Conservation (phyloP, 176 grass and related monocot genomes). For the Aegilops umbellulata region DNA sequence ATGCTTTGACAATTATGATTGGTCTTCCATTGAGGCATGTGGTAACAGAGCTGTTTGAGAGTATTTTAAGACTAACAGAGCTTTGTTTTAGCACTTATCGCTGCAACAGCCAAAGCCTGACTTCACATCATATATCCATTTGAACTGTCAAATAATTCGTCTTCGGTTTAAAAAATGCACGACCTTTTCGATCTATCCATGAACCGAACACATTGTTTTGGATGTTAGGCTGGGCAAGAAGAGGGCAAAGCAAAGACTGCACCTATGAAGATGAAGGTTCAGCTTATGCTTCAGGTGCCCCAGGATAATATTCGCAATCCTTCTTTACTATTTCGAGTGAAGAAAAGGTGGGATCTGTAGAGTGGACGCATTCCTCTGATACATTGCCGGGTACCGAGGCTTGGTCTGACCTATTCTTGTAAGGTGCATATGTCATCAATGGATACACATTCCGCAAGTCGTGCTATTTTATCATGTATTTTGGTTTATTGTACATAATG, state of each 20-base stretch:
- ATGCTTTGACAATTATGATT: background rate
- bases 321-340: constrained; percentile 72
- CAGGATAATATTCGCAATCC: constrained; percentile 64
- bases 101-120: background rate
- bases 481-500: constrained; percentile 35
- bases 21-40: background rate
- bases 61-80: background rate
- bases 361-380: background rate
- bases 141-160: background rate
- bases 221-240: constrained; percentile 81
- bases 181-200: constrained; percentile 1
- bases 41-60: background rate
- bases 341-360: constrained; percentile 97
- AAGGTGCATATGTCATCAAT: background rate
- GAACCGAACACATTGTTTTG: constrained; percentile 15
- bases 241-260: constrained; percentile 60
- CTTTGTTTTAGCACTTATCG: constrained; percentile 1
- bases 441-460: background rate
- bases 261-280: constrained; percentile 82
- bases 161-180: background rate
- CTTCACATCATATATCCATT: constrained; percentile 8
- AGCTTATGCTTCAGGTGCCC: constrained; percentile 82
- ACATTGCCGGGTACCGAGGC: background rate
- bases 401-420: constrained; percentile 17
- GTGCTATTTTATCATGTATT: constrained; percentile 8